phyloP scores from a whole-genome alignment of 768 basidiomycete species.

The Panellus pusillus region DNA sequence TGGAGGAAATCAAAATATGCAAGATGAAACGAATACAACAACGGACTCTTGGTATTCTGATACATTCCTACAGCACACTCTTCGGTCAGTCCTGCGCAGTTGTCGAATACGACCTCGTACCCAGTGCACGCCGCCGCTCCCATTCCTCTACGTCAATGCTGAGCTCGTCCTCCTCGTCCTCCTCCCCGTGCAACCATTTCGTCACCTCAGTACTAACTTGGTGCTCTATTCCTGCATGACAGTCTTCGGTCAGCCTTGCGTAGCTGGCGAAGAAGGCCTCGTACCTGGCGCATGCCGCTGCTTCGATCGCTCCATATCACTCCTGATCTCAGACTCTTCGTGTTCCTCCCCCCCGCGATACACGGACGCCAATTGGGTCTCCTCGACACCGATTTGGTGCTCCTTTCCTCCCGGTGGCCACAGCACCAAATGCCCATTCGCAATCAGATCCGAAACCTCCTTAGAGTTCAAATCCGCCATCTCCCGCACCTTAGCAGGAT shows the following conservation, averaged over 20 bases:
- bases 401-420: slow-evolving; percentile 33
- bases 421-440: slow-evolving; percentile 47
- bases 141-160: background rate
- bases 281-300: slow-evolving; percentile 18
- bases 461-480: slow-evolving; percentile 50
- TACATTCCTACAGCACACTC: slow-evolving; percentile 21
- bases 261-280: background rate
- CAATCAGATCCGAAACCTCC: slow-evolving; percentile 46
- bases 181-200: background rate
- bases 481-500: slow-evolving; percentile 38
- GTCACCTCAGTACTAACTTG: too few relatives aligned
- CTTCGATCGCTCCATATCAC: slow-evolving; percentile 4
- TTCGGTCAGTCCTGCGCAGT: background rate
- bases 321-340: slow-evolving; percentile 1
- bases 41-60: slow-evolving; percentile 21
- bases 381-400: too few relatives aligned
- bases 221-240: slow-evolving; percentile 19
- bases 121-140: slow-evolving; percentile 15
- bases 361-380: too few relatives aligned
- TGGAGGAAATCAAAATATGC: slow-evolving; percentile 10
- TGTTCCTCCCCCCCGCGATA: background rate
- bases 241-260: slow-evolving; percentile 2
- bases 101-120: slow-evolving; percentile 10
- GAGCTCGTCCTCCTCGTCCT: background rate
- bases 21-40: slow-evolving; percentile 6